Base-by-base conservation (phyloP, 495 filamentous ascomycete genomes). In the Aspergillus ostianus region DNA sequence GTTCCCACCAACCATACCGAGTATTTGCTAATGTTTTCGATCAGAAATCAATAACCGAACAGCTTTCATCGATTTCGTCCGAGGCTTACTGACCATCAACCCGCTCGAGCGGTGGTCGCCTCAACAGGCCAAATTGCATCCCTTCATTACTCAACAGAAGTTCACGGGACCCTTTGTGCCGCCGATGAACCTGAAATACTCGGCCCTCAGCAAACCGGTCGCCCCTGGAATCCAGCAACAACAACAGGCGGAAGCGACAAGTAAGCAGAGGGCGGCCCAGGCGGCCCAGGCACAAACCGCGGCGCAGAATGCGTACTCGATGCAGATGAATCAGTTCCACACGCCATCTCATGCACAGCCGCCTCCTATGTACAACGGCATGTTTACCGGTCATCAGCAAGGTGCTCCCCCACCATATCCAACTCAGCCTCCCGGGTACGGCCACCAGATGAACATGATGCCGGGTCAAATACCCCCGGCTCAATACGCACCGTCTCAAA, bases 61-160 rank as follows among this genome's bases (percentile, higher is more conserved):
- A 55, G 91, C 95, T n/a, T 99, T 99, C 67, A 99, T 98, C 65
- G 95, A 99, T 71, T 99, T 99, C 61, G 94, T 97, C n/a, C 88
- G 93, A 63, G 95, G 95, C 10, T 73, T 99, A 32, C 75, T 99
- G 53, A 93, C 90, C 41, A 96, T 97, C 73, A 98, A 96, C 69
- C 95, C 95, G 2, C 82, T 99, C 26, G 95, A 99, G 70, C 81
- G 95, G 60, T 99, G 95, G 95, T 96, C 95, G 17, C 95, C 95
- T 12, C 93, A 97, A 66, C 95, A 99, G 71, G 95, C 95, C 30
- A 97, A 97, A 67, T 72, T 97, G 65, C 95, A 99, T 66, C 95
- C 95, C 4, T 99, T 99, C 78, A 99, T 99, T 66, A 99, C 95
- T 0, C 95, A 99, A 66, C 89, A 94, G 63, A 99, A 99, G 76